Conservation (phyloP, 148 eudicot species). For the Camellia lanceoleosa region DNA sequence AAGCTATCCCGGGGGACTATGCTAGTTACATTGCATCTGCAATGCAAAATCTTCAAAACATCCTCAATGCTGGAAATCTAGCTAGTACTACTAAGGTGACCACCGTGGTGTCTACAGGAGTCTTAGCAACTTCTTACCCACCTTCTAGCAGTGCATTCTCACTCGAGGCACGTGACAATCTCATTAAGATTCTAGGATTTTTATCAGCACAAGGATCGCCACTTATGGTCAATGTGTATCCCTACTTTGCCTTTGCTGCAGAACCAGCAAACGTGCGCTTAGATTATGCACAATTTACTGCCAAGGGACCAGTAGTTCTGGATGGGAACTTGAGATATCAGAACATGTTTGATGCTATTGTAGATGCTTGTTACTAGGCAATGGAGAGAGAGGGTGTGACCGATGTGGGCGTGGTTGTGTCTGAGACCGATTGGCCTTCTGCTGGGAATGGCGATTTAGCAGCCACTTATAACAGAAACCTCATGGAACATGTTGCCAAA, state of each 20-base stretch:
- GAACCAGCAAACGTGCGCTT: constrained; percentile 32
- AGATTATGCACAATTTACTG: constrained; percentile 43
- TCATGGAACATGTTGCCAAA: constrained; percentile 15
- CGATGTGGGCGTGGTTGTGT: constrained; percentile 22
- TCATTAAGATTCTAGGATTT: constrained; percentile 22
- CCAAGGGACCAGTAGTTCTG: constrained; percentile 13
- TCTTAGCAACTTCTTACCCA: constrained; percentile 36
- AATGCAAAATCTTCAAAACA: constrained; percentile 43
- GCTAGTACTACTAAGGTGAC: constrained; percentile 22
- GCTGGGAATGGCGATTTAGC: constrained; percentile 37
- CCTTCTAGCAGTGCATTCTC: constrained; percentile 40
- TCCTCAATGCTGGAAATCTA: constrained; percentile 15
- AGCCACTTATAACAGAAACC: constrained; percentile 27
- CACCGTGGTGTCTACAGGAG: constrained; percentile 25
- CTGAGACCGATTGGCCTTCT: constrained; percentile 45
- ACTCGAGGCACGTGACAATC: neutral
- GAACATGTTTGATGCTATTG: constrained; percentile 27
- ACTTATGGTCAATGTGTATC: constrained; percentile 47
- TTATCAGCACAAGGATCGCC: constrained; percentile 23
- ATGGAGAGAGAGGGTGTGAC: constrained; percentile 29
- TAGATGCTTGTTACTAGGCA: constrained; percentile 36
- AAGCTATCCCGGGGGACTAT: constrained; percentile 38
- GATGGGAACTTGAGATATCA: constrained; percentile 31
- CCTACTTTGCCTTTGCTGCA: constrained; percentile 40
- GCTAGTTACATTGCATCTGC: constrained; percentile 32